Evolutionary conservation across 2,329 filamentous ascomycete species (phyloP).

Genomic region (Neonectria sp.): DNA sequence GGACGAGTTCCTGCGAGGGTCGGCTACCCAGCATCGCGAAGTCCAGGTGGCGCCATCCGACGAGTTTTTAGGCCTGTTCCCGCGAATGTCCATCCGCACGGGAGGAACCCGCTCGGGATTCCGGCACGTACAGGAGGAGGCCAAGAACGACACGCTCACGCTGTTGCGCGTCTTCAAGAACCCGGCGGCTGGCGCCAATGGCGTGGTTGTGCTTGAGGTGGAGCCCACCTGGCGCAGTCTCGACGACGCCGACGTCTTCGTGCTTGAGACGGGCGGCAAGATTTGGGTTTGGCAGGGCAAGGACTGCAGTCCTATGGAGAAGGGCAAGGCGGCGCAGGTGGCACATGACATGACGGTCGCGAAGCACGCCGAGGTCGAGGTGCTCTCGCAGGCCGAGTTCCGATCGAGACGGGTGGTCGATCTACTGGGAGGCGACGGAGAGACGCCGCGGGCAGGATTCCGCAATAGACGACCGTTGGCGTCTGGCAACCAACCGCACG

Average conservation of each 20-base stretch:
- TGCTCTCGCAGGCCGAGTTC: conserved; percentile 73
- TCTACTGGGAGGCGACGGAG: conserved; percentile 66
- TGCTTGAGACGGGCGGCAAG: conserved; percentile 74
- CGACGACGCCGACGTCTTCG: conserved; percentile 77
- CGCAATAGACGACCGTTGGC: conserved; percentile 58
- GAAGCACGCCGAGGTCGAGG: conserved; percentile 76
- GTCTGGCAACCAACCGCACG: conserved; percentile 42
- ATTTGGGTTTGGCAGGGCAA: conserved; percentile 81
- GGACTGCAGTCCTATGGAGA: conserved; percentile 77
- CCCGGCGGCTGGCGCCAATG: conserved; percentile 60
- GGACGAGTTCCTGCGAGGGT: conserved; percentile 75
- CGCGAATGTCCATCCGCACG: conserved; percentile 70
- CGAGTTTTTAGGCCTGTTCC: conserved; percentile 74
- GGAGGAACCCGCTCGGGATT: conserved; percentile 76
- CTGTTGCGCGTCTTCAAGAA: conserved; percentile 76
- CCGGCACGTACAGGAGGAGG: conserved; percentile 69
- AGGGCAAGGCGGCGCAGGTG: conserved; percentile 77
- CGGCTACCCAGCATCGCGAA: conserved; percentile 76
- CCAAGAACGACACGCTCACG: conserved; percentile 60
- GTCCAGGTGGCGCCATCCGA: conserved; percentile 71
- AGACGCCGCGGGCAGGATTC: conserved; percentile 57
- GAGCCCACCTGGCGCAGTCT: conserved; percentile 73
- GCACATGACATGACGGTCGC: conserved; percentile 76
- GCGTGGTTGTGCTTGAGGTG: conserved; percentile 75
- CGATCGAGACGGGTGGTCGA: conserved; percentile 69